Evolutionary conservation across 106 monocot genomes (phyloP), one percentile per base, ranked within the genome.

Genomic region (Allium fistulosum): DNA sequence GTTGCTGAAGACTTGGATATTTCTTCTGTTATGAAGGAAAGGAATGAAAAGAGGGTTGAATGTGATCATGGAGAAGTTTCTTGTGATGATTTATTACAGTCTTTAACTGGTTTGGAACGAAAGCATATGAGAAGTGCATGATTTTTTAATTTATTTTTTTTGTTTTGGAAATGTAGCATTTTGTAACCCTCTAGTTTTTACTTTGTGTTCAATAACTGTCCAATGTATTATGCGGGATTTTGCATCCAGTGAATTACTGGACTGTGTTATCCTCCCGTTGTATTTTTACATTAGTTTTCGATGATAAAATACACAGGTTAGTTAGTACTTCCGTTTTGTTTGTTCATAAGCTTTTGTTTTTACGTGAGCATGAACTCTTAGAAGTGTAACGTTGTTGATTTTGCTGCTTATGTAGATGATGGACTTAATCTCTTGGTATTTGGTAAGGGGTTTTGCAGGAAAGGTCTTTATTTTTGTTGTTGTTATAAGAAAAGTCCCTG

Each of bases 31-130:
- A 26, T 48, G 9, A 49, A 73, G 14, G 56, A 75, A 53, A 11
- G 11, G 6, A 51, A 2, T 51, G 68, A 49, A 69, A 57, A 1
- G 46, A 67, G 62, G 67, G 49, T 4, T 11, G n/a, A 68, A 27
- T 13, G 16, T 4, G 61, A 58, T 61, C 8, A 26, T 59, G 27
- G 60, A 26, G 51, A 73, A 61, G 17, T 76, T 69, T 59, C 75
- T 10, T 76, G 58, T 26, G 68, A 76, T 17, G 71, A 79, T 18
- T 69, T 83, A 46, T 69, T 83, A 47, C 72, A 75, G 28, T 71
- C 71, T 59, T 47, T 83, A 13, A 45, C 13, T 52, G 62, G 62
- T n/a, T 67, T 71, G 26, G 75, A 71, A 77, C 64, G 49, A 10
- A 72, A 63, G 51, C 17, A 12, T 0, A 49, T 75, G 26, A 79